These are phyloP conservation scores for Mesostigma viride DNA, from an alignment of 139 green algal species.

Conservation along the genomic window DNA sequence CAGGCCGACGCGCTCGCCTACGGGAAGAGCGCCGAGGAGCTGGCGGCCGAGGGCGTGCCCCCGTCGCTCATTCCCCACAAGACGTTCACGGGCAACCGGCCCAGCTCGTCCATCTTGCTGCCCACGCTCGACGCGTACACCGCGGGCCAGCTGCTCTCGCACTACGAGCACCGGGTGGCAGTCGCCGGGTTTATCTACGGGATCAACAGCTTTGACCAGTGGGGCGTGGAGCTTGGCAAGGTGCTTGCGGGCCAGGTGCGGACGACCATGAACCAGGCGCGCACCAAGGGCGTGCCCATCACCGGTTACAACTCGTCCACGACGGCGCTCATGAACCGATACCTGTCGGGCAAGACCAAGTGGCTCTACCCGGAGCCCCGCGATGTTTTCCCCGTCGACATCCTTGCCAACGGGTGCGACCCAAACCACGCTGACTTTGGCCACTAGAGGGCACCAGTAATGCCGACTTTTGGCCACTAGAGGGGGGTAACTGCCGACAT, in stretches of 20 bases:
- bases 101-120: conserved; percentile 81
- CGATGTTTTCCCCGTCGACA: conserved; percentile 78
- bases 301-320: conserved; percentile 20
- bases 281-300: conserved; percentile 43
- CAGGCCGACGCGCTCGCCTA: conserved; percentile 89
- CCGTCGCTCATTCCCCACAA: conserved; percentile 89
- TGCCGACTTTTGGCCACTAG: no score
- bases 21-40: conserved; percentile 76
- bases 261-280: conserved; percentile 52
- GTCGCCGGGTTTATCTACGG: conserved; percentile 94
- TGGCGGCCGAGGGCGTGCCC: conserved; percentile 72
- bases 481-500: no score
- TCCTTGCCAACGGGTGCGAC: conserved; percentile 45
- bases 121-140: conserved; percentile 80
- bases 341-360: conserved; percentile 63
- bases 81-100: conserved; percentile 84
- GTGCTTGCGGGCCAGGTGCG: conserved; percentile 62
- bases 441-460: no score
- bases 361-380: conserved; percentile 76
- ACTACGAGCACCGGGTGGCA: conserved; percentile 96
- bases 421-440: no score
- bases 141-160: conserved; percentile 81
- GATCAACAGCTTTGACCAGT: conserved; percentile 99
- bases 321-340: conserved; percentile 12
- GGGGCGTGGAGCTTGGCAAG: conserved; percentile 98